Percentiles rank a stretch among this genome's conserved stretches.
These are phyloP conservation scores for Phyllosticta paracitricarpa DNA, from an alignment of 2,329 filamentous ascomycete species.

Conservation along the genomic window DNA sequence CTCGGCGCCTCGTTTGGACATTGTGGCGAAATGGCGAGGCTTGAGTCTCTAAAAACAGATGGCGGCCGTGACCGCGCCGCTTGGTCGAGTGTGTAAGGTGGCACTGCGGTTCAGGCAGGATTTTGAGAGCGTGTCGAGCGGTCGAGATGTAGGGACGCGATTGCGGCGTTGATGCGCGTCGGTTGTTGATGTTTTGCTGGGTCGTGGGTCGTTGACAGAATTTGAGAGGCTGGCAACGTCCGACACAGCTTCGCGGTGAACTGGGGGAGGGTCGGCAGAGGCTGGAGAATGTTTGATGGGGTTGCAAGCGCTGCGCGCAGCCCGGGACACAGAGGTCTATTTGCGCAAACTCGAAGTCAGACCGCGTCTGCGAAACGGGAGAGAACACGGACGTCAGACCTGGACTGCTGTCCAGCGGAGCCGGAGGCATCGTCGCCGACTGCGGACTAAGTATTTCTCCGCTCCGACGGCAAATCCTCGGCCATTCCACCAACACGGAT, in stretches of 20 bases:
- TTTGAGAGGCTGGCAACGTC: neutral
- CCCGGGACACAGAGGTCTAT: neutral
- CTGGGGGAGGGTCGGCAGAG: neutral
- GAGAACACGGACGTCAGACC: neutral
- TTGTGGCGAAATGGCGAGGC: constrained; percentile 13
- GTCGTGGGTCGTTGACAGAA: neutral
- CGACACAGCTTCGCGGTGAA: neutral
- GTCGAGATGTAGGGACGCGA: neutral
- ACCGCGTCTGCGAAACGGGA: neutral
- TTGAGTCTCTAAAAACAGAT: neutral
- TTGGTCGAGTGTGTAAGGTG: neutral
- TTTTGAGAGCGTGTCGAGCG: neutral
- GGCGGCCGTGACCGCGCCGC: neutral
- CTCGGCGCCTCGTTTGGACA: constrained; percentile 32
- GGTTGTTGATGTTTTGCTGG: constrained; percentile 1
- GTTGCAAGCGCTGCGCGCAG: neutral
- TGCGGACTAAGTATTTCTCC: neutral
- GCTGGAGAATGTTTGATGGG: neutral
- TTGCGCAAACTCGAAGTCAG: neutral
- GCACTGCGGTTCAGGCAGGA: neutral
- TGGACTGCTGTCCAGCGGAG: neutral
- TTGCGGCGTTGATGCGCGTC: constrained; percentile 1
- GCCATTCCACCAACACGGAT: neutral
- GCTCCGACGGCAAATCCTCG: neutral
- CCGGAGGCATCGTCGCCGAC: neutral